Percentiles rank a stretch among this genome's conserved stretches.
Evolutionary conservation across 192 early-diverging fungal genomes (phyloP).

Genomic region (Coemansia sp.): DNA sequence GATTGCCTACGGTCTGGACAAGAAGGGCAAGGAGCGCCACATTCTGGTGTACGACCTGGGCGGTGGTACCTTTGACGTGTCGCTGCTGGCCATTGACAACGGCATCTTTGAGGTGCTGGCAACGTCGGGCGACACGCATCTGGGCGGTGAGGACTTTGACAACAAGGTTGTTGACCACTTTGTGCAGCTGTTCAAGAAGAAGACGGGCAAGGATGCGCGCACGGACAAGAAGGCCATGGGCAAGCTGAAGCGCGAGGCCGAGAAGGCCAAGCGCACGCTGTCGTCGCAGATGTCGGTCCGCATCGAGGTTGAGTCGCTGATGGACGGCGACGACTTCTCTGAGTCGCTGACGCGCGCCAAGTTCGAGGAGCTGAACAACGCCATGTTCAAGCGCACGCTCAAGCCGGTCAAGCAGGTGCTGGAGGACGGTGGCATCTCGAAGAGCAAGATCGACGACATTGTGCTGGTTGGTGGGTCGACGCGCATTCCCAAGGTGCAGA

Average conservation of each 20-base stretch:
- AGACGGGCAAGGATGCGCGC: conserved; percentile 73
- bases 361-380: conserved; percentile 93
- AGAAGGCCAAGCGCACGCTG: conserved; percentile 95
- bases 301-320: conserved; percentile 90
- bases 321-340: conserved; percentile 84
- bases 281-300: conserved; percentile 90
- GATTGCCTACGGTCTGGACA: conserved; percentile 97
- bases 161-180: conserved; percentile 93
- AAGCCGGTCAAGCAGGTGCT: conserved; percentile 91
- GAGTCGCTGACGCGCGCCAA: conserved; percentile 94
- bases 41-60: conserved; percentile 96
- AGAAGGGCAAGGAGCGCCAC: conserved; percentile 82
- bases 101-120: conserved; percentile 96
- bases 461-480: conserved; percentile 98
- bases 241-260: conserved; percentile 92
- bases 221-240: conserved; percentile 88
- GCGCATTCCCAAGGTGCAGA: conserved; percentile 95
- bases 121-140: conserved; percentile 94
- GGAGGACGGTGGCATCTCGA: conserved; percentile 82
- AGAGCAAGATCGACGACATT: conserved; percentile 90
- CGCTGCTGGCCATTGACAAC: conserved; percentile 88
- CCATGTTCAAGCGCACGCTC: conserved; percentile 89
- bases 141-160: conserved; percentile 99
- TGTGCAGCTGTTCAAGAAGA: conserved; percentile 89
- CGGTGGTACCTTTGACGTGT: conserved; percentile 99